Conservation (phyloP, 345 rosid genomes). For the Populus deltoides region DNA sequence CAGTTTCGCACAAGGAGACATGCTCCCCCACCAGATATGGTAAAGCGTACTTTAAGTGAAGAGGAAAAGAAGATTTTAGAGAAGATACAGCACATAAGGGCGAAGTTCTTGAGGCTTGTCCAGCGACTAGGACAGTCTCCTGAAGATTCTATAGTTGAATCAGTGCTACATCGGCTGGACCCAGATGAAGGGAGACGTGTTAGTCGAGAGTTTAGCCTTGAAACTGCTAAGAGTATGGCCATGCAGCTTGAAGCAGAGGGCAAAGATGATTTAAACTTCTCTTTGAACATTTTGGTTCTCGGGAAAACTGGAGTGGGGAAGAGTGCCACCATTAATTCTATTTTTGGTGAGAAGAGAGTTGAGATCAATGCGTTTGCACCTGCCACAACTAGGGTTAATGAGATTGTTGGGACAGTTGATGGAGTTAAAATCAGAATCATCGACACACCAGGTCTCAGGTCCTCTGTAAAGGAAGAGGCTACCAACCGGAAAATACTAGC, state of each 20-base stretch:
- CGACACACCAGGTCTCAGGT: constrained; percentile 80
- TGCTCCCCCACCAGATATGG: constrained; percentile 56
- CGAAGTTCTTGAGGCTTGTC: constrained; percentile 85
- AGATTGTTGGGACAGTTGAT: constrained; percentile 59
- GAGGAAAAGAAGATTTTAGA: constrained; percentile 82
- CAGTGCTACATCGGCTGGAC: constrained; percentile 76
- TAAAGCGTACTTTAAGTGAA: constrained; percentile 56
- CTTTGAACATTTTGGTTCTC: constrained; percentile 76
- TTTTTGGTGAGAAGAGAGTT: constrained; percentile 71
- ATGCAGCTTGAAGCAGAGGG: constrained; percentile 65
- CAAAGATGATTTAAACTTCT: constrained; percentile 57
- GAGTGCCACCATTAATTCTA: constrained; percentile 88
- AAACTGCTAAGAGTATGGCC: constrained; percentile 72
- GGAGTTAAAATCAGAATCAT: constrained; percentile 67
- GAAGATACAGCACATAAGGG: constrained; percentile 65
- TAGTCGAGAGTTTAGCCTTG: constrained; percentile 67
- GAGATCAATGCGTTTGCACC: constrained; percentile 70
- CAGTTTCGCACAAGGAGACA: constrained; percentile 41
- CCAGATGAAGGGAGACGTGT: constrained; percentile 75
- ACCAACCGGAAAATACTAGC: constrained; percentile 57
- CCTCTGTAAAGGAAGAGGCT: constrained; percentile 79
- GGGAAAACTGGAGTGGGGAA: constrained; percentile 96
- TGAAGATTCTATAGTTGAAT: constrained; percentile 75
- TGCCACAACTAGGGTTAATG: constrained; percentile 65
- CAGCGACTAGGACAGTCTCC: constrained; percentile 70